Evolutionary conservation across 768 basidiomycete species (phyloP), one percentile per base, ranked within the genome.

Genomic region (Steccherinum ochraceum): DNA sequence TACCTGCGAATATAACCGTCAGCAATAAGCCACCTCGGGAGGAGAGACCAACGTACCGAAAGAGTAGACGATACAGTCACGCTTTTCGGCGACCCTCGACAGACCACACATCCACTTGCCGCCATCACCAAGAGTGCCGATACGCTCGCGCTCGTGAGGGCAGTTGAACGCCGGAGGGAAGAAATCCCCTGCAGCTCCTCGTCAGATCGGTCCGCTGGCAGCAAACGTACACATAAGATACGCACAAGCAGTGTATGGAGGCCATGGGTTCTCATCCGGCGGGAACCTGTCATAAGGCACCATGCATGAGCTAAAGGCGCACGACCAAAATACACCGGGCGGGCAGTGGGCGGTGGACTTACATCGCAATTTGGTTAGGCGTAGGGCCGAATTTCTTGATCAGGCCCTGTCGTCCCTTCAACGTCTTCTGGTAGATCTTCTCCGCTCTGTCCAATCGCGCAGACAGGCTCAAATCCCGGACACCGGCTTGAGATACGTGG

Each of bases 81-180:
- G 49, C 27, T 55, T 47, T 16, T 24, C n/a, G 4, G 64, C 61
- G 26, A 78, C 60, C 23, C 70, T 67, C 23, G 73, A 70, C 49
- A 78, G 49, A 5, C 78, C 76, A 47, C 78, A 78, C 4, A 73
- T 52, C 74, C 76, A 78, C 58, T 78, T 78, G 12, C 78, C 77
- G n/a, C 77, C 76, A 52, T 78, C 76, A 1, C 75, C 76, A 55
- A 78, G 64, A 5, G 68, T 63, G 5, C 77, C 78, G 12, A 78
- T 45, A 40, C 76, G 72, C 30, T 74, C 65, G 39, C 52, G 4
- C 20, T 51, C 50, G 47, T 50, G 57, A 13, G 54, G 45, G 48
- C 47, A 49, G 35, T 49, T 48, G 52, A 51, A 57, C 4, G 50
- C 27, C 2, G 52, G 41, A 20, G 20, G 53, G 48, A 54, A 54